Conservation (phyloP, 345 rosid genomes). For the Eucalyptus shirleyi region DNA sequence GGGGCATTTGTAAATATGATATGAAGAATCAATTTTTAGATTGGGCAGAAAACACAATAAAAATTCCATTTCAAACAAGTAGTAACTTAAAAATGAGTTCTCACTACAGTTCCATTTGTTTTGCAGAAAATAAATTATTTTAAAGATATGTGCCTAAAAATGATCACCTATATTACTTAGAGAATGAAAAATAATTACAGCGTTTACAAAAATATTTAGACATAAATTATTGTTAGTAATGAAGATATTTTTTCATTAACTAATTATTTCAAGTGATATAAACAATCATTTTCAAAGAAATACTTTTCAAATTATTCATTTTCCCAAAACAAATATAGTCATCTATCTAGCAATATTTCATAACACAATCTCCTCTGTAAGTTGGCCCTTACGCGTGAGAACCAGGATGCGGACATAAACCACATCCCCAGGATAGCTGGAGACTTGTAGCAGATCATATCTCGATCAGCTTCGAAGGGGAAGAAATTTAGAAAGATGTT, state of each 20-base stretch:
- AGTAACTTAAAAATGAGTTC: background rate
- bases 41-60: background rate
- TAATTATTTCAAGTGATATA: too few species aligned
- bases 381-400: background rate
- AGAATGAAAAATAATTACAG: too few species aligned
- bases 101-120: too few species aligned
- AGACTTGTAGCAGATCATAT: background rate
- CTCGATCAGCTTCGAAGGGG: background rate
- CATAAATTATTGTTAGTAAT: too few species aligned
- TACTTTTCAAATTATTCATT: too few species aligned
- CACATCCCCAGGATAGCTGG: background rate
- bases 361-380: background rate
- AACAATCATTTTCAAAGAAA: too few species aligned
- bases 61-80: background rate
- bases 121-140: too few species aligned
- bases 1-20: background rate
- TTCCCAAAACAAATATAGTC: too few species aligned
- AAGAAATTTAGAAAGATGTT: background rate
- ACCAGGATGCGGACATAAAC: background rate
- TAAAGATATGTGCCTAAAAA: too few species aligned
- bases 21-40: background rate
- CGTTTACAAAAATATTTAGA: rapidly evolving
- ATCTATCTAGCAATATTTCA: background rate
- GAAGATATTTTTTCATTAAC: too few species aligned
- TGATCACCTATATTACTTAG: too few species aligned